A percentile compares a stretch with the other conserved stretches of the same genome.
Evolutionary conservation across 345 rosid species (phyloP).

Genomic region (Sapria himalayana): DNA sequence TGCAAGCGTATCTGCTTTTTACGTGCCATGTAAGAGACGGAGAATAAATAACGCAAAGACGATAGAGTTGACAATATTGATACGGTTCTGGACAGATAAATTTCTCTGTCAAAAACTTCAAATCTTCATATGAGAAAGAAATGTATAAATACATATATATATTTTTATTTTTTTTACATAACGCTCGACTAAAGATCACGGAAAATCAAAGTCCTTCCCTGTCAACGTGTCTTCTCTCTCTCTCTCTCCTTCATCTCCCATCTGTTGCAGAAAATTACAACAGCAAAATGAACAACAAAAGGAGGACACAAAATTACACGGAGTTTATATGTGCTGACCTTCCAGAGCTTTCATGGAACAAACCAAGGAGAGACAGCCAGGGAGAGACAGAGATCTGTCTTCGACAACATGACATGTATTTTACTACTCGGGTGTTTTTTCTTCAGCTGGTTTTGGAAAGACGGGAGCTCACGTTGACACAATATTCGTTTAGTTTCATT

Average conservation of each 20-base stretch:
- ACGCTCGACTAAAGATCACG: constrained; percentile 16
- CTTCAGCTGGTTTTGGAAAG: no score
- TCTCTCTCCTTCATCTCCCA: constrained; percentile 5
- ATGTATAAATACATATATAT: background rate
- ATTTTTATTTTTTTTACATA: no score
- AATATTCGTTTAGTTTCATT: no score
- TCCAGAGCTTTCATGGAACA: constrained; percentile 9
- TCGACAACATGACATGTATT: no score
- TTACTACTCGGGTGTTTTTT: no score
- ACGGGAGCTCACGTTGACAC: no score
- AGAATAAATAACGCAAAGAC: constrained; percentile 3
- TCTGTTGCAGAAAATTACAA: constrained; percentile 11
- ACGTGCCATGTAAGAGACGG: constrained; percentile 10
- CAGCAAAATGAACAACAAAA: constrained; percentile 3
- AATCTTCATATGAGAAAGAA: constrained; percentile 2
- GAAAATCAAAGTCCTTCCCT: constrained; percentile 14
- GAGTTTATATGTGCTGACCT: no score
- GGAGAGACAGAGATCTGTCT: constrained; percentile 2
- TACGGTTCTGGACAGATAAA: constrained; percentile 8
- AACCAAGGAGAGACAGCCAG: background rate
- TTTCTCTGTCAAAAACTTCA: constrained; percentile 5
- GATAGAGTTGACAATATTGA: constrained; percentile 13
- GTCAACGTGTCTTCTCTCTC: no score
- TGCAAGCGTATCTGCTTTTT: constrained; percentile 4
- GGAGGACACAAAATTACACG: background rate